Percentiles rank a stretch among this genome's conserved stretches.
Evolutionary conservation across 345 rosid species (phyloP).

Genomic region (Gossypium raimondii): DNA sequence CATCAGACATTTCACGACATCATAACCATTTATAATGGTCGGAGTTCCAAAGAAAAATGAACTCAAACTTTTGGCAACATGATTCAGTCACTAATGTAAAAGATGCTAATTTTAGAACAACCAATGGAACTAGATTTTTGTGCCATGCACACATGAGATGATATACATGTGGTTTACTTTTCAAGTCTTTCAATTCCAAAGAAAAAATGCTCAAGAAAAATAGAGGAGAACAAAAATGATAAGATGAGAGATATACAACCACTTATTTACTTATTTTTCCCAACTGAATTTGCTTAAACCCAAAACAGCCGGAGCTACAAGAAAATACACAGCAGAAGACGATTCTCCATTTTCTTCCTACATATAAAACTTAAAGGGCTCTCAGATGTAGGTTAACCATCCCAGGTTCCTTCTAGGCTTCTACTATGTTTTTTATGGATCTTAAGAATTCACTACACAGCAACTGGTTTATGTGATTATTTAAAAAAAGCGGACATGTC

Average conservation of each 20-base stretch:
- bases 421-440: not conserved
- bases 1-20: not conserved
- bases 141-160: not conserved
- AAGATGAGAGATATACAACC: not conserved
- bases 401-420: not conserved
- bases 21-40: not conserved
- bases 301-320: not conserved
- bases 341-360: not conserved
- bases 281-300: not conserved
- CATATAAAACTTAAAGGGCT: too few species aligned
- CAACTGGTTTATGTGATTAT: not conserved
- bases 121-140: not conserved
- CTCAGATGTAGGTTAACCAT: not conserved
- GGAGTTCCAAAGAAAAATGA: not conserved
- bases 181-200: not conserved
- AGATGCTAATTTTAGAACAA: not conserved
- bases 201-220: not conserved
- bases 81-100: not conserved
- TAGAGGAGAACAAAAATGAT: not conserved
- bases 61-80: not conserved
- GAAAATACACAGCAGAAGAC: not conserved
- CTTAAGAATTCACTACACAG: not conserved
- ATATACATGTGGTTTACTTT: not conserved
- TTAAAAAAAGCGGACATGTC: not conserved
- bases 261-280: too few species aligned